Evolutionary conservation across 371 early-diverging fungal genomes (phyloP), one percentile per base, ranked within the genome.

Genomic region (Lichtheimia ornata): DNA sequence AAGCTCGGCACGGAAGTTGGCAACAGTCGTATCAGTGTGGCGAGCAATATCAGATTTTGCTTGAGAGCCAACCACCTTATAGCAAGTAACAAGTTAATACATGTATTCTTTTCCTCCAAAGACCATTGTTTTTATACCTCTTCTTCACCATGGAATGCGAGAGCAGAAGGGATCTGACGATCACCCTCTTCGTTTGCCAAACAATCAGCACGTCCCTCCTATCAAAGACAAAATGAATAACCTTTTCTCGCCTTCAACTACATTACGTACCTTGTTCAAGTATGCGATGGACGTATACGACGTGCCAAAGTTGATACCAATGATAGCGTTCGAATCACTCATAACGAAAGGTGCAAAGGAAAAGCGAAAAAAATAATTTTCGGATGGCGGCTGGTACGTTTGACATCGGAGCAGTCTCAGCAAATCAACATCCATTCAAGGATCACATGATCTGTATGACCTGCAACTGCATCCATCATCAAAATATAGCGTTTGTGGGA

Each of bases 161-260:
- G 90, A 72, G 87, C 91, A 53, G 93, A 88, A 53, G 98, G 94
- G 67, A 95, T 95, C 77, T 92, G 90, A 70, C 97, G 85, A 75
- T 96, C 96, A 79, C 98, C 98, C 73, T 97, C 98, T 73, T 94
- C 95, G 83, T 97, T 97, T 68, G 98, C 97, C 71, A 97, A 95
- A 72, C 94, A 89, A 67, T 96, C 94, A 61, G 89, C 86, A 67
- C 88, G 85, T 64, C 90, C 91, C 69, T 92, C 92, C 84, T 91
- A 80, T 77, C 66, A 80, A 73, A 65, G 76, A 74, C 27, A 78
- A 79, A 45, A 86, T 81, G 14, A 71, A 15, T 24, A 11, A 15
- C 18, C 54, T 6, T 15, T 50, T 17, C 17, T 0, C 2, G 40
- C 15, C 13, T 65, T 61, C 35, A 40, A 9, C n/a, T 14, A 13